A percentile compares a stretch with the other conserved stretches of the same genome.
Evolutionary conservation across 768 basidiomycete species (phyloP).

Genomic region (Mycena latifolia): DNA sequence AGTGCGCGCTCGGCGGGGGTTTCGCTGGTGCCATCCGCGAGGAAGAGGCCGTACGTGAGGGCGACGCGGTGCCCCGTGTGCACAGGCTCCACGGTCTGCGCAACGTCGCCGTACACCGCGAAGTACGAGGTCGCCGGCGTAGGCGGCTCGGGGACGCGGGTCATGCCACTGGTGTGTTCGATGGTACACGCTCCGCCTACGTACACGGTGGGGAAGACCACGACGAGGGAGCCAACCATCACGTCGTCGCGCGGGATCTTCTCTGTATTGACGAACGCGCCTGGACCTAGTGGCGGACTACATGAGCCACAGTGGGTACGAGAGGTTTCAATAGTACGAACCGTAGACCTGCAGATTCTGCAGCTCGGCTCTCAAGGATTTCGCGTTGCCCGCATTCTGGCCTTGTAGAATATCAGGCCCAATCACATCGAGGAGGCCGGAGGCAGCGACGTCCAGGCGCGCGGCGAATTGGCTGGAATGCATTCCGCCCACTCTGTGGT

Average conservation of each 20-base stretch:
- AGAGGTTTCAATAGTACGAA: neutral
- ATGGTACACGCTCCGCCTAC: neutral
- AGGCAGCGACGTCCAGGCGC: neutral
- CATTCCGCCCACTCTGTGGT: neutral
- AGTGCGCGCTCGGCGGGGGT: neutral
- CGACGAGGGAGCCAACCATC: neutral
- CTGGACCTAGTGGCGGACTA: neutral
- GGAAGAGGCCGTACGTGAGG: neutral
- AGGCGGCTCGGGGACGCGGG: no score
- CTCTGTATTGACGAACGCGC: neutral
- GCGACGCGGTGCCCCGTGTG: neutral
- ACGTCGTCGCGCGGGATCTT: neutral
- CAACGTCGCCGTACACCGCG: neutral
- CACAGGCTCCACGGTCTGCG: neutral
- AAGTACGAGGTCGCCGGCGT: neutral
- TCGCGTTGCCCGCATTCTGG: neutral
- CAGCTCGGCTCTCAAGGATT: neutral
- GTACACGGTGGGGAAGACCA: neutral
- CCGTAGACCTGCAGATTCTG: neutral
- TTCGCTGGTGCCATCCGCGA: neutral
- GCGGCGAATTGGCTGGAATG: neutral
- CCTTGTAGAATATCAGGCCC: neutral
- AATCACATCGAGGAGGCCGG: neutral
- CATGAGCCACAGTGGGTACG: neutral
- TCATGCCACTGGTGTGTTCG: no score